A percentile compares a stretch with the other conserved stretches of the same genome.
Conservation (phyloP, 768 basidiomycete species). For the Boletellus sp. region DNA sequence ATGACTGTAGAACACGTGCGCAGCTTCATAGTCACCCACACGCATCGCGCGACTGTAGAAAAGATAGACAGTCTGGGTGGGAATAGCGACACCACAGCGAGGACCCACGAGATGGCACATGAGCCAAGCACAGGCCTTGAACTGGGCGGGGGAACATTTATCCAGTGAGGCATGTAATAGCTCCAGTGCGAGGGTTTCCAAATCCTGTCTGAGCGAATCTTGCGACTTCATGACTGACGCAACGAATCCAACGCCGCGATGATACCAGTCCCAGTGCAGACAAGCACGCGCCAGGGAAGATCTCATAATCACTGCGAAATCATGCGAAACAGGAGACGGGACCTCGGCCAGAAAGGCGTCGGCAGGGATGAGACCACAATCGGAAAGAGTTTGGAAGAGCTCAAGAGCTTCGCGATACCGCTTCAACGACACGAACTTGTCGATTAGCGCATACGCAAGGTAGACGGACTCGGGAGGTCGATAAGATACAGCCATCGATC, state of each 20-base stretch:
- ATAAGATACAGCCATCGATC: constrained; percentile 32
- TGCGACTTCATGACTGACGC: constrained; percentile 24
- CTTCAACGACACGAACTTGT: constrained; percentile 37
- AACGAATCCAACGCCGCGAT: constrained; percentile 40
- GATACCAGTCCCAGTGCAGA: constrained; percentile 52
- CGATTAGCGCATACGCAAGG: constrained; percentile 41
- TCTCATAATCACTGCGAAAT: constrained; percentile 47
- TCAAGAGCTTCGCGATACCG: constrained; percentile 38
- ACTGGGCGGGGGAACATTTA: constrained; percentile 33
- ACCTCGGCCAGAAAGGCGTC: constrained; percentile 42
- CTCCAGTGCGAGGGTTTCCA: constrained; percentile 40
- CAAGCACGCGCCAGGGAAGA: constrained; percentile 50
- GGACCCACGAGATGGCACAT: constrained; percentile 38
- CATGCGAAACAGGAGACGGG: constrained; percentile 26
- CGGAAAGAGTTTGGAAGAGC: constrained; percentile 48
- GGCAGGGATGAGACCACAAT: constrained; percentile 42
- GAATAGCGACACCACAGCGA: constrained; percentile 33
- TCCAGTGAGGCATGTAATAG: constrained; percentile 42
- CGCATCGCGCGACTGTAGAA: constrained; percentile 43
- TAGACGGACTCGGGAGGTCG: constrained; percentile 37
- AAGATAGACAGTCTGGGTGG: constrained; percentile 41
- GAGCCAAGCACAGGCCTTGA: constrained; percentile 39
- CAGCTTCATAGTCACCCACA: constrained; percentile 31
- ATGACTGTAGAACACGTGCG: constrained; percentile 45
- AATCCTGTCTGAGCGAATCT: constrained; percentile 17